These are phyloP conservation scores for Amanita pseudoporphyria DNA, from an alignment of 768 basidiomycete genomes.

Conservation along the genomic window DNA sequence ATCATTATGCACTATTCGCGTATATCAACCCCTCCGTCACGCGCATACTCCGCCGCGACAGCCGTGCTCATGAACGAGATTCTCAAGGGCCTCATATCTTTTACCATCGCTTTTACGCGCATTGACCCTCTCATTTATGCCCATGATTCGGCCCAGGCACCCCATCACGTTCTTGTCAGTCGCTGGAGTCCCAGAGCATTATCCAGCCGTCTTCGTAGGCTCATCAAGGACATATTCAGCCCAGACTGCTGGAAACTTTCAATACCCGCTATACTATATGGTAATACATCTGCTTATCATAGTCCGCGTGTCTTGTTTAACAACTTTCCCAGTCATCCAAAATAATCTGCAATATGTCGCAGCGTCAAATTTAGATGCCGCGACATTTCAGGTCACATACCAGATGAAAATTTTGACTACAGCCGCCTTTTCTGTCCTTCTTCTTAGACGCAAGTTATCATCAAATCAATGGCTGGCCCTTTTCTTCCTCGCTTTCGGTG, in stretches of 20 bases:
- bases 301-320: background rate
- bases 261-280: constrained; percentile 92
- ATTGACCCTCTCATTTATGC: constrained; percentile 29
- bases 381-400: constrained; percentile 95
- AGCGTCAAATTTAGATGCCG: constrained; percentile 86
- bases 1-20: constrained; percentile 98
- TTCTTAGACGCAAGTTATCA: constrained; percentile 69
- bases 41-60: constrained; percentile 84
- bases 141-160: constrained; percentile 21
- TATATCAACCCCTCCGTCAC: constrained; percentile 64
- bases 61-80: constrained; percentile 94
- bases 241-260: constrained; percentile 96
- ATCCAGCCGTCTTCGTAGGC: constrained; percentile 39
- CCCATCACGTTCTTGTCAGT: constrained; percentile 22
- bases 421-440: constrained; percentile 76
- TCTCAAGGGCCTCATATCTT: constrained; percentile 83
- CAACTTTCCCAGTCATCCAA: constrained; percentile 57
- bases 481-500: constrained; percentile 78
- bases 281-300: constrained; percentile 22
- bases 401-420: constrained; percentile 98
- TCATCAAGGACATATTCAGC: constrained; percentile 70
- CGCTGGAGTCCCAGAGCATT: constrained; percentile 20
- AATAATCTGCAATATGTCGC: constrained; percentile 96
- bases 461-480: constrained; percentile 79
- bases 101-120: constrained; percentile 71